phyloP scores from a whole-genome alignment of 1,284 basidiomycete species.

The Ceratobasidium sp. region DNA sequence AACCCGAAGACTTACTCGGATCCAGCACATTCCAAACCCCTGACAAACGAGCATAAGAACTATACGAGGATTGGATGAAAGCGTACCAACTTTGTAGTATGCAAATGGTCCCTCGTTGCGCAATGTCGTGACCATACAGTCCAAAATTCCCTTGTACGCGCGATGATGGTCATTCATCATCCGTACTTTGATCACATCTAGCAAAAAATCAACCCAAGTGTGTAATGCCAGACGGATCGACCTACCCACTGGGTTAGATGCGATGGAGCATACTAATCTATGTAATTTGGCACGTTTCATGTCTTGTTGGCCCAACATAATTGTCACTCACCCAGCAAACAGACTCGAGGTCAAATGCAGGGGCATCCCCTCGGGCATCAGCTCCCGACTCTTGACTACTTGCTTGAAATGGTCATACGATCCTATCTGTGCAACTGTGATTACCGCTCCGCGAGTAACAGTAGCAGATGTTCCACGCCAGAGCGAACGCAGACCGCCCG shows the following conservation, averaged over 20 bases:
- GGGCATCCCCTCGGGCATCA: constrained; percentile 51
- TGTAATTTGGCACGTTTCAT: not conserved
- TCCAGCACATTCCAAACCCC: constrained; percentile 37
- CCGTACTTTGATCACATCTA: constrained; percentile 54
- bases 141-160: constrained; percentile 11
- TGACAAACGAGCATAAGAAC: not conserved
- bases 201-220: not conserved
- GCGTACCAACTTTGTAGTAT: constrained; percentile 13
- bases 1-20: constrained; percentile 15
- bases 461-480: constrained; percentile 53
- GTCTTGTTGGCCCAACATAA: not conserved
- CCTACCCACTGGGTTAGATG: constrained; percentile 53
- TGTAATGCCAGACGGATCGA: not conserved
- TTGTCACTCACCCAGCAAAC: constrained; percentile 49
- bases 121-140: constrained; percentile 18
- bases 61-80: not conserved
- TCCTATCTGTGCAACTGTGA: constrained; percentile 52
- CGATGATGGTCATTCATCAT: constrained; percentile 54
- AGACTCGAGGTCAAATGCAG: constrained; percentile 51
- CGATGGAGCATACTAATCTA: constrained; percentile 52
- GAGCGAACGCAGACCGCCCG: constrained; percentile 48
- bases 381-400: constrained; percentile 47
- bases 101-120: constrained; percentile 19
- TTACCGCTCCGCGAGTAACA: constrained; percentile 50
- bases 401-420: constrained; percentile 55